Evolutionary conservation across 495 filamentous ascomycete genomes (phyloP).

Genomic region (Penicillium steckii): DNA sequence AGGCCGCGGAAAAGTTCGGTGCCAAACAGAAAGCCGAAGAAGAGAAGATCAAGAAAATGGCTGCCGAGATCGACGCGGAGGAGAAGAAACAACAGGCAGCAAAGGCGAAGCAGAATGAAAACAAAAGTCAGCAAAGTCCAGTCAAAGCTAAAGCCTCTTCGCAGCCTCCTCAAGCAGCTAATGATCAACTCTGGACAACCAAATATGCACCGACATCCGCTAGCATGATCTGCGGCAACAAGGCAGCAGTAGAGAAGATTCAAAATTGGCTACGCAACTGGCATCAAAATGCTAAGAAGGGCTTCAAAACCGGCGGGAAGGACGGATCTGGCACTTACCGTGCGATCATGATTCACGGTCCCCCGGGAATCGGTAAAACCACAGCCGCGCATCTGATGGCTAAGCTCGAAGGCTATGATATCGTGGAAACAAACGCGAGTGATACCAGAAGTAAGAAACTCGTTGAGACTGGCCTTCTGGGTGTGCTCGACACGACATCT

Average conservation of each 20-base stretch:
- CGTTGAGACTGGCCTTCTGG: slow-evolving; percentile 80
- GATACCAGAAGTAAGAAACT: slow-evolving; percentile 98
- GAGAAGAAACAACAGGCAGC: slow-evolving; percentile 34
- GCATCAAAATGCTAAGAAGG: slow-evolving; percentile 65
- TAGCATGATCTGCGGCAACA: slow-evolving; percentile 94
- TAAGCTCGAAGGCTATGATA: slow-evolving; percentile 88
- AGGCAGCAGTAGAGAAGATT: slow-evolving; percentile 82
- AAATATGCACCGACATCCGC: slow-evolving; percentile 88
- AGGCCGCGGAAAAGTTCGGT: slow-evolving; percentile 79
- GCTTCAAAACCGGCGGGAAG: slow-evolving; percentile 75
- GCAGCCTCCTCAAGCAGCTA: slow-evolving; percentile 36
- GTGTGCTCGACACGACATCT: slow-evolving; percentile 90
- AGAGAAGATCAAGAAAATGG: slow-evolving; percentile 71
- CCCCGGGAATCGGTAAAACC: slow-evolving; percentile 96
- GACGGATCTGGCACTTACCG: slow-evolving; percentile 79
- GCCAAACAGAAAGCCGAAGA: slow-evolving; percentile 81
- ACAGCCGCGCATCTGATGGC: slow-evolving; percentile 94
- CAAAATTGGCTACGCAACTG: slow-evolving; percentile 84
- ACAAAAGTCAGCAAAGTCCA: slow-evolving; percentile 20
- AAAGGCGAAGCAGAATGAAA: slow-evolving; percentile 49
- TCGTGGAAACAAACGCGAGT: slow-evolving; percentile 93
- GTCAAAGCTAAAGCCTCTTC: slow-evolving; percentile 22
- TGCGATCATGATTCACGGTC: slow-evolving; percentile 89
- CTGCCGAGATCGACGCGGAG: slow-evolving; percentile 73
- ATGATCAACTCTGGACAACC: slow-evolving; percentile 84